phyloP scores from a whole-genome alignment of 2,329 filamentous ascomycete genomes.

The Exophiala xenobiotica region DNA sequence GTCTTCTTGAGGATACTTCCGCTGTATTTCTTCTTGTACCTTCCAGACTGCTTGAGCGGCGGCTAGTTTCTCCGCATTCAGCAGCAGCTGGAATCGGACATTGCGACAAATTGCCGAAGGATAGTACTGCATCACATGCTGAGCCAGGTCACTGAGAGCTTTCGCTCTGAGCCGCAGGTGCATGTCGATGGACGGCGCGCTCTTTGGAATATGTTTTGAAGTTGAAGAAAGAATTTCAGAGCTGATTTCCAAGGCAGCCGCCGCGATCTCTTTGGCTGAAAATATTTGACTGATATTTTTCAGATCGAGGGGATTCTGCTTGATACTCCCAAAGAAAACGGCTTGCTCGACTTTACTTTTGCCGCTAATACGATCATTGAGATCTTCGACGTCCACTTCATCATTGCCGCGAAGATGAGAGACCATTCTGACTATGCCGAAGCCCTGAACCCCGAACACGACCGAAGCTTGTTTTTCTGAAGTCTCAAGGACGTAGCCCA shows the following conservation, averaged over 20 bases:
- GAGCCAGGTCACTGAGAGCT: slow-evolving; percentile 72
- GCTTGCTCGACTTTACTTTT: slow-evolving; percentile 92
- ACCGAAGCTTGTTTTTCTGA: slow-evolving; percentile 43
- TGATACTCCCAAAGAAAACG: slow-evolving; percentile 82
- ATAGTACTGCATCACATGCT: slow-evolving; percentile 66
- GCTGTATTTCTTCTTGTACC: slow-evolving; percentile 68
- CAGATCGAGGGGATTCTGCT: slow-evolving; percentile 86
- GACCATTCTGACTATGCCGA: slow-evolving; percentile 54
- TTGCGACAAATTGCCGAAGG: slow-evolving; percentile 62
- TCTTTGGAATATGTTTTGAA: slow-evolving; percentile 69
- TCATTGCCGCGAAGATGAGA: slow-evolving; percentile 35
- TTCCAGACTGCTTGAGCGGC: slow-evolving; percentile 79
- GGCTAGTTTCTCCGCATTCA: slow-evolving; percentile 85
- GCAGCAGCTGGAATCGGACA: slow-evolving; percentile 78
- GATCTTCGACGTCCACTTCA: slow-evolving; percentile 50
- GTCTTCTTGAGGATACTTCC: slow-evolving; percentile 54
- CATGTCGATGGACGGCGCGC: slow-evolving; percentile 74
- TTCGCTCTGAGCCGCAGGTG: slow-evolving; percentile 72
- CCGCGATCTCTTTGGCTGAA: slow-evolving; percentile 66
- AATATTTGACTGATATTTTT: slow-evolving; percentile 68
- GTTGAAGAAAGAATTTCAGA: slow-evolving; percentile 76
- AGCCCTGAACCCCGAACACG: slow-evolving; percentile 57
- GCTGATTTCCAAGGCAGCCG: slow-evolving; percentile 76
- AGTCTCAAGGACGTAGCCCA: slow-evolving; percentile 52
- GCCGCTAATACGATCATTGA: slow-evolving; percentile 61